Percentiles rank a stretch among this genome's conserved stretches.
phyloP scores from a whole-genome alignment of 495 filamentous ascomycete genomes.

The Beverwykella pulmonaria region DNA sequence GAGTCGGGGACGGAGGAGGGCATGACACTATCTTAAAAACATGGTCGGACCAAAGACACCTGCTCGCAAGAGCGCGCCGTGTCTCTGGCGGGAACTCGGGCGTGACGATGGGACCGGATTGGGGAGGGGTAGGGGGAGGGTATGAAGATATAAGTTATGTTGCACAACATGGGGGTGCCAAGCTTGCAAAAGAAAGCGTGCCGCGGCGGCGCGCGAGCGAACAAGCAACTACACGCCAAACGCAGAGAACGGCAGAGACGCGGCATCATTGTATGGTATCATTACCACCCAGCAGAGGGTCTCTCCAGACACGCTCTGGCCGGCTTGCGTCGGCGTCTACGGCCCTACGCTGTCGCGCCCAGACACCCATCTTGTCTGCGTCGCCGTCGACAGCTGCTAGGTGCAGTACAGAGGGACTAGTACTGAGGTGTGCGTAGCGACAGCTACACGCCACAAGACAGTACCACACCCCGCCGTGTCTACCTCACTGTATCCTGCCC shows the following conservation, averaged over 20 bases:
- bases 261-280: background rate
- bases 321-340: conserved; percentile 1
- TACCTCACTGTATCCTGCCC: background rate
- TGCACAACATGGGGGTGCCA: conserved; percentile 13
- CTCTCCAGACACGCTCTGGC: background rate
- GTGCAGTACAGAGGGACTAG: background rate
- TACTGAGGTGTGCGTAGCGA: background rate
- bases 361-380: background rate
- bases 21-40: conserved; percentile 35
- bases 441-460: too few species aligned
- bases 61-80: conserved; percentile 28
- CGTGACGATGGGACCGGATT: conserved; percentile 28
- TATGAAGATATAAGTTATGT: conserved; percentile 25
- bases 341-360: conserved; percentile 23
- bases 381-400: background rate
- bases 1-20: conserved; percentile 76
- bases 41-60: conserved; percentile 34
- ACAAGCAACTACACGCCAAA: conserved; percentile 23
- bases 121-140: conserved; percentile 19
- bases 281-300: background rate
- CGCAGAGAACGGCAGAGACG: background rate
- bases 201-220: background rate
- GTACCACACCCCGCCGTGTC: background rate
- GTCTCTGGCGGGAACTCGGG: conserved; percentile 30
- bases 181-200: conserved; percentile 17